Conservation (phyloP, 768 basidiomycete species). For the Paxillus rubicundulus region DNA sequence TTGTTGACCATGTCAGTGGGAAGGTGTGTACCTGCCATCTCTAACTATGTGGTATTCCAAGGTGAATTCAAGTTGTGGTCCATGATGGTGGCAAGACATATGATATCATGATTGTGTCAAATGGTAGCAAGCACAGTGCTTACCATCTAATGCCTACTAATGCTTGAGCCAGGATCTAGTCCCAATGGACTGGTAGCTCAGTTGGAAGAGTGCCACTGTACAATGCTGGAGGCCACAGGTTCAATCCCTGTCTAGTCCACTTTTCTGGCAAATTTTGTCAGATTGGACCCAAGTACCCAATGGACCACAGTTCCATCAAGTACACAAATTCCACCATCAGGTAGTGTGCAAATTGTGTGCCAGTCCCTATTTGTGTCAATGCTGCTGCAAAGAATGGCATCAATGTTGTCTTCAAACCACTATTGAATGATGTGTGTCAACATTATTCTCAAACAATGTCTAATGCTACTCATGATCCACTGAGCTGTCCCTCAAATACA, state of each 20-base stretch:
- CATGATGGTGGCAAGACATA: constrained; percentile 52
- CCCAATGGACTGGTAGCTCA: no score
- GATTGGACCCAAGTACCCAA: constrained; percentile 64
- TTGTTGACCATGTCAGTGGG: constrained; percentile 64
- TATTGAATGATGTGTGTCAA: constrained; percentile 33
- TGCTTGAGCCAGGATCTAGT: no score
- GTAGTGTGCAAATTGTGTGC: constrained; percentile 70
- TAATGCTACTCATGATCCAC: neutral
- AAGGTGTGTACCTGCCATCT: constrained; percentile 39
- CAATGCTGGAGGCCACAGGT: no score
- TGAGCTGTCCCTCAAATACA: neutral
- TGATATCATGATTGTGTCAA: constrained; percentile 74
- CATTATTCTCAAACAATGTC: constrained; percentile 18
- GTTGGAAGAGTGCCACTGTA: no score
- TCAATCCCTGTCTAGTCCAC: no score
- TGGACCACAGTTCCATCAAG: constrained; percentile 56
- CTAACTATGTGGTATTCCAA: neutral
- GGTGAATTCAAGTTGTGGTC: neutral
- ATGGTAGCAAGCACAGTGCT: no score
- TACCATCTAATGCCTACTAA: no score
- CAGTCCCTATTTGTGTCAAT: constrained; percentile 57
- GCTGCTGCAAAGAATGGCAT: constrained; percentile 52
- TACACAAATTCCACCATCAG: constrained; percentile 75
- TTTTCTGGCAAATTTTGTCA: no score
- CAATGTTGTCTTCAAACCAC: constrained; percentile 44